phyloP scores from a whole-genome alignment of 164 flowering plant species.

The Tinospora cordifolia region DNA sequence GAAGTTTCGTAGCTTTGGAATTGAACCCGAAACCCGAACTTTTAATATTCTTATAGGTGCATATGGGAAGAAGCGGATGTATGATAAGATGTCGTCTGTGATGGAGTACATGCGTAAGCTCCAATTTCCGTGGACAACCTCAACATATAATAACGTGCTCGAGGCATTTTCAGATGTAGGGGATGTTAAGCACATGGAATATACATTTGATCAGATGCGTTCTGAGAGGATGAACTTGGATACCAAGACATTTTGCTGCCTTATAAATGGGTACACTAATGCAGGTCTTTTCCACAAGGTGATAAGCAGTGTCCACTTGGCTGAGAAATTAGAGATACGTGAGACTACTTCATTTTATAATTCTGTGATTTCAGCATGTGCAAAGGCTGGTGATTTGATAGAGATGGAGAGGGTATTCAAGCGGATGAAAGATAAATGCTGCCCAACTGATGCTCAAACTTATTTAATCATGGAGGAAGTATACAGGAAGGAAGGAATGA shows the following conservation, averaged over 20 bases:
- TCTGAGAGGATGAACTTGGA: constrained; percentile 85
- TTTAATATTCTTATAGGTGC: constrained; percentile 91
- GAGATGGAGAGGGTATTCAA: constrained; percentile 89
- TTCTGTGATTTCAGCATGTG: constrained; percentile 82
- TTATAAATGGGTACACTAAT: constrained; percentile 80
- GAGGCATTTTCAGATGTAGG: constrained; percentile 89
- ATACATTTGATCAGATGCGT: constrained; percentile 89
- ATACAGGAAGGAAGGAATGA: constrained; percentile 73
- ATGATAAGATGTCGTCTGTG: constrained; percentile 94
- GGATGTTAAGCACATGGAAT: constrained; percentile 87
- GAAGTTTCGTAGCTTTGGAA: constrained; percentile 78
- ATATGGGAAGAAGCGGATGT: constrained; percentile 86
- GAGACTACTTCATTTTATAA: constrained; percentile 69
- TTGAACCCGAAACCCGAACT: constrained; percentile 88
- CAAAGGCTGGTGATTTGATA: constrained; percentile 80
- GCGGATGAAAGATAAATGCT: constrained; percentile 68
- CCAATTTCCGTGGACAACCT: constrained; percentile 85
- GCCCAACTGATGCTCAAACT: constrained; percentile 47
- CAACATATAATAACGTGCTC: constrained; percentile 87
- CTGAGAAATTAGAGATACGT: constrained; percentile 74
- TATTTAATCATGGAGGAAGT: constrained; percentile 72
- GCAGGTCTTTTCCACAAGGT: constrained; percentile 86
- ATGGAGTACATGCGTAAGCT: constrained; percentile 97
- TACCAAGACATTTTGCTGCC: constrained; percentile 86
- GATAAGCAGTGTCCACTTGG: constrained; percentile 57